Percentiles rank a stretch among this genome's conserved stretches.
phyloP scores from a whole-genome alignment of 495 filamentous ascomycete genomes.

The Hyaloscypha variabilis region DNA sequence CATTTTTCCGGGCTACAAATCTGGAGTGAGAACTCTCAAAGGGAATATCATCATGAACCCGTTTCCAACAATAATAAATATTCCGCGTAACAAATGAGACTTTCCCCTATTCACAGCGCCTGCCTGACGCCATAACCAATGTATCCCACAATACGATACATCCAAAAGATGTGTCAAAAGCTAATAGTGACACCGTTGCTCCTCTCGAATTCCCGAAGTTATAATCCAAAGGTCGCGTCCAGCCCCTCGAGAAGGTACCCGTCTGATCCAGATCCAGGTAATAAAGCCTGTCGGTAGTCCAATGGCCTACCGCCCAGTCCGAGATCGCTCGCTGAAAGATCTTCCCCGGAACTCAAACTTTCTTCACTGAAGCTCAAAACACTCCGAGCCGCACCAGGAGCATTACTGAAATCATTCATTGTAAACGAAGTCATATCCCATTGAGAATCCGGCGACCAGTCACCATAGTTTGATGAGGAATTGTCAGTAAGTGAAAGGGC shows the following conservation, averaged over 20 bases:
- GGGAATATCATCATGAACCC: slow-evolving; percentile 9
- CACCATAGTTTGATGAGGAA: slow-evolving; percentile 33
- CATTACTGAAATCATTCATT: slow-evolving; percentile 44
- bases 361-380: slow-evolving; percentile 79
- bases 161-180: neutral
- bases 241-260: slow-evolving; percentile 45
- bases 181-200: neutral
- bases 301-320: slow-evolving; percentile 11
- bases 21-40: neutral
- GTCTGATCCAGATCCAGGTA: slow-evolving; percentile 32
- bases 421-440: slow-evolving; percentile 50
- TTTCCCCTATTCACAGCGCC: neutral
- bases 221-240: slow-evolving; percentile 33
- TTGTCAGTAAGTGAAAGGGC: slow-evolving; percentile 46
- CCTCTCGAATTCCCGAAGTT: slow-evolving; percentile 1
- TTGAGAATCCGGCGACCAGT: slow-evolving; percentile 59
- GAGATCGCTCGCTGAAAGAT: slow-evolving; percentile 36
- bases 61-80: neutral
- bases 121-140: neutral
- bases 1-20: neutral
- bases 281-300: slow-evolving; percentile 25
- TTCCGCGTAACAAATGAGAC: neutral
- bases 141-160: neutral
- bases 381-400: slow-evolving; percentile 58
- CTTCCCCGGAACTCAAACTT: slow-evolving; percentile 62